A percentile compares a stretch with the other conserved stretches of the same genome.
phyloP scores from a whole-genome alignment of 306 rosid species.

The Vigna radiata region DNA sequence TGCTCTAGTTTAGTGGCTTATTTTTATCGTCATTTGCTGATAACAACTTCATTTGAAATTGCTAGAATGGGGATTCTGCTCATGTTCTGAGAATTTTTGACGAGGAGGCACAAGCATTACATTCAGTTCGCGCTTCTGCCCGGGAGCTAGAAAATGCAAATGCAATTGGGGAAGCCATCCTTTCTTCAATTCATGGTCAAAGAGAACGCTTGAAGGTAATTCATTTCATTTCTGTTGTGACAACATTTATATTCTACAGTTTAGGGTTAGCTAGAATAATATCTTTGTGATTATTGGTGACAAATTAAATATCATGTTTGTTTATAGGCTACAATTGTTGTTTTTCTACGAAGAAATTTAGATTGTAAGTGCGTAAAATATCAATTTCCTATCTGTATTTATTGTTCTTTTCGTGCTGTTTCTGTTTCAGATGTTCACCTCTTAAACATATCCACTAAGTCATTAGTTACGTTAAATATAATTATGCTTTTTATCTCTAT shows the following conservation, averaged over 20 bases:
- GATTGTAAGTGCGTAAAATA: background rate
- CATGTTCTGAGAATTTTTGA: slow-evolving; percentile 79
- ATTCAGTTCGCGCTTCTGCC: slow-evolving; percentile 70
- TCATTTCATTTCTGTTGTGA: background rate
- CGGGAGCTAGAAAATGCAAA: slow-evolving; percentile 79
- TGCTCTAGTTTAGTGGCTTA: slow-evolving; percentile 26
- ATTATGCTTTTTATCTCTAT: slow-evolving; percentile 1
- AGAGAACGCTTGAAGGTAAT: slow-evolving; percentile 92
- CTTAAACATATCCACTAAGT: background rate
- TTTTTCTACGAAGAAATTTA: background rate
- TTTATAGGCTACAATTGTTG: slow-evolving; percentile 1
- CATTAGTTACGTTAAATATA: background rate
- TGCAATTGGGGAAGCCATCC: slow-evolving; percentile 80
- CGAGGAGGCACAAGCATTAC: slow-evolving; percentile 83
- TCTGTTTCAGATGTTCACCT: background rate
- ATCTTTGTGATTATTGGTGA: background rate
- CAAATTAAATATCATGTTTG: background rate
- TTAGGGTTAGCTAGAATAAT: slow-evolving; percentile 4
- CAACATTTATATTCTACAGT: slow-evolving; percentile 15
- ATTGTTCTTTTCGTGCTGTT: background rate
- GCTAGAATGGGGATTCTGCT: slow-evolving; percentile 79
- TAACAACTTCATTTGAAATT: slow-evolving; percentile 20
- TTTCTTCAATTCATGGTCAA: slow-evolving; percentile 75
- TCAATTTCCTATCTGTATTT: slow-evolving; percentile 2
- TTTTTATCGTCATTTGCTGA: background rate